A percentile compares a stretch with the other conserved stretches of the same genome.
Evolutionary conservation across 176 grass and related monocot genomes (phyloP).

Genomic region (Oryza coarctata): DNA sequence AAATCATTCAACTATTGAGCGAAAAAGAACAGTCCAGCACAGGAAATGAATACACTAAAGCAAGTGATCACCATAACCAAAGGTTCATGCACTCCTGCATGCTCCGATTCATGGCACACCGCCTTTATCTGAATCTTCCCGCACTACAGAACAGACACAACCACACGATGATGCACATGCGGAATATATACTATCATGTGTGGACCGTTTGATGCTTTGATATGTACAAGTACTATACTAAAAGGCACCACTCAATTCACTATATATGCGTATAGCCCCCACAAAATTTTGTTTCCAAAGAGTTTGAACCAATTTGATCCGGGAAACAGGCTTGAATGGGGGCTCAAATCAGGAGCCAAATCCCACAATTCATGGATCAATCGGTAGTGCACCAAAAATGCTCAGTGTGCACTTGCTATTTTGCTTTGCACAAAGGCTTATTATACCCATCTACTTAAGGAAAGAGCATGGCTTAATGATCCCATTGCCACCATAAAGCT

Average conservation of each 20-base stretch:
- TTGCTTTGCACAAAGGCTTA: conserved; percentile 17
- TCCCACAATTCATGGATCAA: conserved; percentile 56
- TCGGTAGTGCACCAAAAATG: conserved; percentile 23
- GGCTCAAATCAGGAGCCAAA: conserved; percentile 37
- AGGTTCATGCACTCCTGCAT: conserved; percentile 12
- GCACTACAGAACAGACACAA: background rate
- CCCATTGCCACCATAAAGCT: conserved; percentile 29
- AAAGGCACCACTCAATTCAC: background rate
- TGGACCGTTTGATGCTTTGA: background rate
- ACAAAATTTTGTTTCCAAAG: conserved; percentile 17
- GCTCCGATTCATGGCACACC: background rate
- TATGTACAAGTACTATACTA: background rate
- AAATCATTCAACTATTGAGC: too few relatives aligned
- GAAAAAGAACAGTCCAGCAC: background rate
- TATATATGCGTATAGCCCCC: background rate
- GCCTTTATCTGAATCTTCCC: background rate
- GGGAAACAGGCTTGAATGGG: conserved; percentile 51
- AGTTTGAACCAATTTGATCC: conserved; percentile 25
- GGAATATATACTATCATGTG: conserved; percentile 13
- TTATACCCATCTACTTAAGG: conserved; percentile 21
- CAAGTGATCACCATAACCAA: background rate
- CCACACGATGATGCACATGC: conserved; percentile 2
- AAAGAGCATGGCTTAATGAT: conserved; percentile 55
- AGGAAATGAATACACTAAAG: background rate
- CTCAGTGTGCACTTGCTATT: background rate